Evolutionary conservation across 2,329 filamentous ascomycete species (phyloP).

Genomic region (Pseudogymnoascus sp.): DNA sequence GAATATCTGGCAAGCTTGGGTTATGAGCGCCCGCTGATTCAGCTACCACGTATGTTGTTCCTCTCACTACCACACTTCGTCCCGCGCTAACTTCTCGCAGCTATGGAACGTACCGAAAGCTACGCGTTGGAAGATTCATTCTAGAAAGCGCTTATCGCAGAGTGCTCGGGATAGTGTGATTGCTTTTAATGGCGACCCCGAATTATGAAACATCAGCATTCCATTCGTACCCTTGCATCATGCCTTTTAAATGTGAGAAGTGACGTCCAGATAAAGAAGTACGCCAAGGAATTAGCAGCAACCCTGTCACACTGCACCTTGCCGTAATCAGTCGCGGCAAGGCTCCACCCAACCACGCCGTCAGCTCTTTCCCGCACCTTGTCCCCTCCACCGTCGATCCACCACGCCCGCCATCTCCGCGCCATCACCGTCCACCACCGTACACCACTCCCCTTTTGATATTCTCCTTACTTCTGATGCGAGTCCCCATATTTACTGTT

Average conservation of each 20-base stretch:
- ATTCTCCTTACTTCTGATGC: background rate
- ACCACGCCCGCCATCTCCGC: background rate
- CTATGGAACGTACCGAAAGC: background rate
- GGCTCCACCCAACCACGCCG: background rate
- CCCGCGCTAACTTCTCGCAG: background rate
- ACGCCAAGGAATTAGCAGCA: background rate
- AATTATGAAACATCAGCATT: background rate
- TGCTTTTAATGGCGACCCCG: background rate
- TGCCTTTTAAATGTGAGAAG: background rate
- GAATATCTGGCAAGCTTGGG: background rate
- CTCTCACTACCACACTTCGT: background rate
- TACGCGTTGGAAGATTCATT: background rate
- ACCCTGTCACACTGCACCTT: background rate
- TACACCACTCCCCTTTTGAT: background rate
- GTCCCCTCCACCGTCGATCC: background rate
- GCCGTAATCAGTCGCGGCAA: background rate
- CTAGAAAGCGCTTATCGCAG: background rate
- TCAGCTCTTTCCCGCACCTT: background rate
- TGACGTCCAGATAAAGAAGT: constrained; percentile 8
- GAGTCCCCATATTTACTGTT: background rate
- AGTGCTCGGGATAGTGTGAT: background rate
- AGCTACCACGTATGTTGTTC: background rate
- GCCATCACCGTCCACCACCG: background rate
- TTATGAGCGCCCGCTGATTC: background rate
- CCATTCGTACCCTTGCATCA: background rate